Evolutionary conservation across 768 basidiomycete genomes (phyloP), one percentile per base, ranked within the genome.

Genomic region (Pleurotus tuoliensis): DNA sequence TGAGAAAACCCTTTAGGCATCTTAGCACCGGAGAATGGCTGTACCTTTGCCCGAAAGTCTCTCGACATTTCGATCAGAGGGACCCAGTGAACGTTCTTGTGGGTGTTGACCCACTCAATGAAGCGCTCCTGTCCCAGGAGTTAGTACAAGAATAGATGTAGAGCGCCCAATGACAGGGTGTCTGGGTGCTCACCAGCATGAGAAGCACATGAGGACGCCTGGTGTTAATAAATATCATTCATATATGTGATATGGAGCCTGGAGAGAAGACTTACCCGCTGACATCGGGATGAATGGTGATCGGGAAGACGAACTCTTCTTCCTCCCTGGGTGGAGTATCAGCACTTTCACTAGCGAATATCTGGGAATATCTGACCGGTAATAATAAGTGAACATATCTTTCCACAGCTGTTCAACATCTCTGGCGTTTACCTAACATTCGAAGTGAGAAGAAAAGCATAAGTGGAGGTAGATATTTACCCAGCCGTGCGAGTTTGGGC

Each of bases 211-310:
- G 88, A 7, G 86, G 83, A 1, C 82, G 76, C 7, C 85, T 84
- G 30, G 30, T 34, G 47, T 48, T 43, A 34, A 56, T 30, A 22
- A 34, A n/a, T 40, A 18, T 25, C 18, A 38, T 37, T 18, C 54
- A 24, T 56, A 20, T 51, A 22, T 50, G 25, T 61, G 44, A 48
- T 46, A 25, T n/a, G 11, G 5, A 27, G 34, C 13, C 39, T 24
- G 53, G 51, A 24, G 39, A 63, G 46, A 56, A 38, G 20, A 15
- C 80, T 62, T 68, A 80, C 79, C 87, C 87, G 64, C 83, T 83
- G 20, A 88, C 86, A 61, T 90, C 88, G 1, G 89, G 88, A 62
- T 90, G 89, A 40, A 92, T 87, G 2, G 88, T 90, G 56, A 90
- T 80, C 0, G 87, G 87, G 52, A 88, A 86, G n/a, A 85, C 77